phyloP scores from a whole-genome alignment of 345 rosid genomes.

The Eucalyptus dawsonii region DNA sequence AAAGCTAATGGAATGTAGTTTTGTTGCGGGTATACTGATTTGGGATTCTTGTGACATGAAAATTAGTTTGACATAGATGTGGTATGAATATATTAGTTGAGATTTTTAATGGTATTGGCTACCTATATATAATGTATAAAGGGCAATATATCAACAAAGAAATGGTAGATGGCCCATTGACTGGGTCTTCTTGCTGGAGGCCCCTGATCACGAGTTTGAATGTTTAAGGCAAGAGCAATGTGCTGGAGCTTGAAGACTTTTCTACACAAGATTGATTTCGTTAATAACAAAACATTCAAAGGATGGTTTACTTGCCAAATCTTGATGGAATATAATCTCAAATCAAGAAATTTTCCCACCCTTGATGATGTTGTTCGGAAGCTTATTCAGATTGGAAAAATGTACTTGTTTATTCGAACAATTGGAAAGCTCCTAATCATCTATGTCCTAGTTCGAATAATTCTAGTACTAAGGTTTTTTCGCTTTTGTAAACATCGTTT shows the following conservation, averaged over 20 bases:
- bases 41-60: background rate
- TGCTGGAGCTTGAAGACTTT: background rate
- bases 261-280: background rate
- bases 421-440: background rate
- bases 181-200: background rate
- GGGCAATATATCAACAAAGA: background rate
- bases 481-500: background rate
- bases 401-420: background rate
- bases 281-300: background rate
- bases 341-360: background rate
- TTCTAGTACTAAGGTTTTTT: too few relatives aligned
- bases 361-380: background rate
- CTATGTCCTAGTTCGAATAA: background rate
- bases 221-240: too few relatives aligned
- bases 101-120: too few relatives aligned
- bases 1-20: background rate
- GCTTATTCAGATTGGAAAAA: background rate
- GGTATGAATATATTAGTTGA: background rate
- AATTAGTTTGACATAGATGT: background rate
- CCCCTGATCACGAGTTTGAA: background rate
- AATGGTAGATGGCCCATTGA: background rate
- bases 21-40: fast-evolving
- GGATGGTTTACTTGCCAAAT: background rate
- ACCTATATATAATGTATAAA: too few relatives aligned
- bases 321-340: background rate